phyloP scores from a whole-genome alignment of 192 early-diverging fungal genomes.

The Rhizoclosmatium globosum region DNA sequence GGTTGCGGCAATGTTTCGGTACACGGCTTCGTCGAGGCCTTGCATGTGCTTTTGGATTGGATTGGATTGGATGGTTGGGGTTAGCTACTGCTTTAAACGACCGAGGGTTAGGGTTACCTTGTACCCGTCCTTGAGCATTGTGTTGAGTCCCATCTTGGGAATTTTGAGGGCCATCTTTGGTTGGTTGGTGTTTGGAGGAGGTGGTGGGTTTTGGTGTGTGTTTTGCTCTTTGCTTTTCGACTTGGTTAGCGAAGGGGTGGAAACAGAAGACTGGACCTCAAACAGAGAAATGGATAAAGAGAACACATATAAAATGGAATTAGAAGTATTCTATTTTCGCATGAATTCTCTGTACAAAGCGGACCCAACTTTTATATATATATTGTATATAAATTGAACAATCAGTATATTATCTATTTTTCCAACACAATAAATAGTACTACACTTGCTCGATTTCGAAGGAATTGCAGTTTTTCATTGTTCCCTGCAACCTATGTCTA shows the following conservation, averaged over 20 bases:
- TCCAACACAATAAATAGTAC: no score
- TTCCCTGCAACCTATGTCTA: no score
- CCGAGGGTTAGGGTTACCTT: conserved; percentile 60
- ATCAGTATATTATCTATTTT: no score
- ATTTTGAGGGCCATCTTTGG: conserved; percentile 85
- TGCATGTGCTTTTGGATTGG: conserved; percentile 73
- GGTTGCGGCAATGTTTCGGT: conserved; percentile 93
- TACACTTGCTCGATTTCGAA: no score
- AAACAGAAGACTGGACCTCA: not conserved
- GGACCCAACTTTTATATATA: no score
- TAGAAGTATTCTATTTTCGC: no score
- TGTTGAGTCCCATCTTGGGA: conserved; percentile 77
- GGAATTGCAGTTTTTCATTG: no score
- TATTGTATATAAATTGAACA: no score
- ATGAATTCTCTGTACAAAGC: no score
- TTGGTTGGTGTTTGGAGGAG: not conserved
- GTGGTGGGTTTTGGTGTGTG: conserved; percentile 8
- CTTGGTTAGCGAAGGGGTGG: no score
- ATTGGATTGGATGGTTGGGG: not conserved
- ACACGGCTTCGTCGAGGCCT: conserved; percentile 95
- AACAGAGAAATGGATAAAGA: no score
- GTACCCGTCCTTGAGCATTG: conserved; percentile 93
- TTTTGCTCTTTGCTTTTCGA: not conserved
- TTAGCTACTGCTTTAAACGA: not conserved
- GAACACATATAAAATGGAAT: no score